These are phyloP conservation scores for Pyrus pyrifolia DNA, from an alignment of 306 rosid genomes.

Conservation along the genomic window DNA sequence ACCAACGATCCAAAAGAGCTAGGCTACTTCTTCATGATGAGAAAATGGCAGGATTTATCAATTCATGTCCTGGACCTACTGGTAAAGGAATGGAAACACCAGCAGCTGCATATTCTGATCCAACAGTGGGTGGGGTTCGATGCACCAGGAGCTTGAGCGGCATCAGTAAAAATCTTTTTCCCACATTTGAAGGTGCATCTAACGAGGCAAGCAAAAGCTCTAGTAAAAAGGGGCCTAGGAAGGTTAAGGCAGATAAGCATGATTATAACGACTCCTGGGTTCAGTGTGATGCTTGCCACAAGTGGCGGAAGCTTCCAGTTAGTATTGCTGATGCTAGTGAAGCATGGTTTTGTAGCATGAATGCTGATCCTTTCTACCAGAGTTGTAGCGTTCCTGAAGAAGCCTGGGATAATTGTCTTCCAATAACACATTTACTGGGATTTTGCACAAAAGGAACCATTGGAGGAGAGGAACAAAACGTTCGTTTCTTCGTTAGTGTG, in stretches of 20 bases:
- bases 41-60: slow-evolving; percentile 17
- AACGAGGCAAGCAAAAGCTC: slow-evolving; percentile 23
- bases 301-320: slow-evolving; percentile 85
- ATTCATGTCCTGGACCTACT: slow-evolving; percentile 25
- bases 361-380: slow-evolving; percentile 57
- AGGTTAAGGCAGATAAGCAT: slow-evolving; percentile 19
- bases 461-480: slow-evolving; percentile 64
- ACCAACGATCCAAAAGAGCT: slow-evolving; percentile 56
- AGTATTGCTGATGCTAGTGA: slow-evolving; percentile 42
- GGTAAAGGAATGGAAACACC: slow-evolving; percentile 40
- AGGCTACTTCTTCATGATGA: slow-evolving; percentile 37
- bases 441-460: slow-evolving; percentile 64
- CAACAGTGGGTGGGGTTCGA: slow-evolving; percentile 27
- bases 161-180: slow-evolving; percentile 45
- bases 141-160: slow-evolving; percentile 51
- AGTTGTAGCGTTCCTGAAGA: slow-evolving; percentile 74
- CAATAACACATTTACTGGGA: slow-evolving; percentile 66
- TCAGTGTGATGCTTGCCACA: slow-evolving; percentile 87
- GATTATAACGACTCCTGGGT: slow-evolving; percentile 72
- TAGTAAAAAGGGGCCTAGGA: slow-evolving; percentile 14
- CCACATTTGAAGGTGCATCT: slow-evolving; percentile 40
- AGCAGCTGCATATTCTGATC: slow-evolving; percentile 31
- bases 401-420: slow-evolving; percentile 35
- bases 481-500: slow-evolving; percentile 66
- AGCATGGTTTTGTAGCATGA: slow-evolving; percentile 97